These are phyloP conservation scores for Annona cherimola DNA, from an alignment of 164 flowering plant genomes.

Conservation along the genomic window DNA sequence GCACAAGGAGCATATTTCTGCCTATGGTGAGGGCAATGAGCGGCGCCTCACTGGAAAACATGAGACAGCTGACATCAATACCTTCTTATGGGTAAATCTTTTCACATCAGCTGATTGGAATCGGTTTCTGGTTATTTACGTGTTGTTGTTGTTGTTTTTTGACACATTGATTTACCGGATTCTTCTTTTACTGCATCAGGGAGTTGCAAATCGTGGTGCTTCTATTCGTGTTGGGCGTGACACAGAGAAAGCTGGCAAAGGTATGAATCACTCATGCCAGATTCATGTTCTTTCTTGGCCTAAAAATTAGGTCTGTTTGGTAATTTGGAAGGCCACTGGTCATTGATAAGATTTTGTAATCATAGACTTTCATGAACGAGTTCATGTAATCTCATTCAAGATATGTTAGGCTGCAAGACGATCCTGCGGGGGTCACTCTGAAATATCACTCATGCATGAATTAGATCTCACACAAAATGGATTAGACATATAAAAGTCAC, in stretches of 20 bases:
- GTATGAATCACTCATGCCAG: neutral
- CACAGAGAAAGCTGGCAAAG: slow-evolving; percentile 33
- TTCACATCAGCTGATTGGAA: neutral
- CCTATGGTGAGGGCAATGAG: slow-evolving; percentile 46
- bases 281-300: neutral
- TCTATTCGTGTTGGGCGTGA: slow-evolving; percentile 45
- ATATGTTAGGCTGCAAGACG: neutral
- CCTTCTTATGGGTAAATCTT: slow-evolving; percentile 30
- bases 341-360: neutral
- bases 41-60: slow-evolving; percentile 33
- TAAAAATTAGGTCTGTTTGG: neutral
- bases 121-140: no score
- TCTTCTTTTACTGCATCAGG: slow-evolving; percentile 15
- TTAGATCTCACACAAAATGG: neutral
- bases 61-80: slow-evolving; percentile 36
- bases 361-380: neutral
- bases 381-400: neutral
- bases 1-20: slow-evolving; percentile 93
- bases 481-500: no score
- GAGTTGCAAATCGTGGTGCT: slow-evolving; percentile 48
- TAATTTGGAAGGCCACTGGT: neutral
- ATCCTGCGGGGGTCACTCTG: neutral
- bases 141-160: no score
- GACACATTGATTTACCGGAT: neutral
- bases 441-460: neutral